Evolutionary conservation across 805 yeast species (phyloP).

Genomic region (Yarrowia divulgata): DNA sequence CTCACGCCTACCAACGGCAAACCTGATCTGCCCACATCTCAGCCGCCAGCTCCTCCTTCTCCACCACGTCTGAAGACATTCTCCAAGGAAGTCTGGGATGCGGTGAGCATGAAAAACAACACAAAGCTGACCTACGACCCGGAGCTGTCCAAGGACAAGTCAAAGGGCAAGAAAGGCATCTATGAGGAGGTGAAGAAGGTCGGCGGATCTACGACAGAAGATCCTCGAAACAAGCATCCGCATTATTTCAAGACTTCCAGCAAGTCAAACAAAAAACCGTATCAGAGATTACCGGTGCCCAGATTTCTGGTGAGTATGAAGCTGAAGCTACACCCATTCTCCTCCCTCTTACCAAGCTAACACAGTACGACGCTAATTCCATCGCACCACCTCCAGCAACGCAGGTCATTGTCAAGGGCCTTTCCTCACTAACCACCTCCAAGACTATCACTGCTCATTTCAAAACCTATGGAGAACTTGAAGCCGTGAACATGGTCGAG

Average conservation of each 20-base stretch:
- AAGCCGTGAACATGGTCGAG: conserved; percentile 62
- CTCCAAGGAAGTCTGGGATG: conserved; percentile 24
- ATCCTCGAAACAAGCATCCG: conserved; percentile 41
- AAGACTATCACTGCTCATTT: conserved; percentile 49
- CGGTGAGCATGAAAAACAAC: conserved; percentile 45
- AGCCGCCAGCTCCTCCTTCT: conserved; percentile 31
- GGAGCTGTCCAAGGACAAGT: conserved; percentile 55
- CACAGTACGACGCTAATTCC: conserved; percentile 68
- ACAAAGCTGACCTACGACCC: conserved; percentile 58
- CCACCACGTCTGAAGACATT: conserved; percentile 13
- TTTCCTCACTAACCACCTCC: conserved; percentile 53
- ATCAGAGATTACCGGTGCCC: conserved; percentile 45
- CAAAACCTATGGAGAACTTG: conserved; percentile 67
- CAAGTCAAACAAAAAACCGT: conserved; percentile 44
- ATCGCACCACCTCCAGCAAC: conserved; percentile 76
- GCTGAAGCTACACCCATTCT: neutral
- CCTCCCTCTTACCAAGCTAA: neutral
- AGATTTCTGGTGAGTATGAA: conserved; percentile 49
- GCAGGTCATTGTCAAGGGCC: conserved; percentile 73
- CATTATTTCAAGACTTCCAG: conserved; percentile 40
- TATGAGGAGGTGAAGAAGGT: conserved; percentile 44
- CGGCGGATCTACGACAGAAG: conserved; percentile 4
- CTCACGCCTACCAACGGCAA: conserved; percentile 29
- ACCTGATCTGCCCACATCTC: conserved; percentile 26
- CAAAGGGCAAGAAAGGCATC: conserved; percentile 52